A percentile compares a stretch with the other conserved stretches of the same genome.
Evolutionary conservation across 176 grass and related monocot genomes (phyloP).

Genomic region (Bolboschoenus planiculmis): DNA sequence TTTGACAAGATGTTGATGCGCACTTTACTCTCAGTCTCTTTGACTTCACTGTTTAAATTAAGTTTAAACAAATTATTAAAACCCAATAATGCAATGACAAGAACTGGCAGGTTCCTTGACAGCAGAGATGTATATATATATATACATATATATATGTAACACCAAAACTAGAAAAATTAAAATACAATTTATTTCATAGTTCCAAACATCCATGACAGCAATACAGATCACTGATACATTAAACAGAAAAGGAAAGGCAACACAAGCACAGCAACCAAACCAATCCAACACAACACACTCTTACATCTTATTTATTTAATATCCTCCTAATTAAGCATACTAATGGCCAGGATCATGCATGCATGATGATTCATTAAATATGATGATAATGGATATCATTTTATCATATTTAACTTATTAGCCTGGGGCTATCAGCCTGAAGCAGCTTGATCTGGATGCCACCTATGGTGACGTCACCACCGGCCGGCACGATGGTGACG

Average conservation of each 20-base stretch:
- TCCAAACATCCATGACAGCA: neutral
- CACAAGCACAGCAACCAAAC: neutral
- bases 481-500: conserved; percentile 37
- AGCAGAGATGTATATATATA: neutral
- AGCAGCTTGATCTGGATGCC: neutral
- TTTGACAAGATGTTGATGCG: neutral
- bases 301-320: neutral
- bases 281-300: neutral
- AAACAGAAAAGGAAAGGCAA: neutral
- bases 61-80: no score
- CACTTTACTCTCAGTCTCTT: neutral
- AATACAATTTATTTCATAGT: neutral
- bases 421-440: conserved; percentile 8
- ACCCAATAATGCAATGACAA: no score
- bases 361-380: neutral
- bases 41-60: no score
- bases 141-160: neutral
- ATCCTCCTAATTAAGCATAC: neutral
- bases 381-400: neutral
- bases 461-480: conserved; percentile 26
- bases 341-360: neutral
- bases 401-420: neutral
- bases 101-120: neutral
- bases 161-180: neutral
- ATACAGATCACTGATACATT: neutral